phyloP scores from a whole-genome alignment of 2,329 filamentous ascomycete genomes.

The Cladophialophora bantiana region DNA sequence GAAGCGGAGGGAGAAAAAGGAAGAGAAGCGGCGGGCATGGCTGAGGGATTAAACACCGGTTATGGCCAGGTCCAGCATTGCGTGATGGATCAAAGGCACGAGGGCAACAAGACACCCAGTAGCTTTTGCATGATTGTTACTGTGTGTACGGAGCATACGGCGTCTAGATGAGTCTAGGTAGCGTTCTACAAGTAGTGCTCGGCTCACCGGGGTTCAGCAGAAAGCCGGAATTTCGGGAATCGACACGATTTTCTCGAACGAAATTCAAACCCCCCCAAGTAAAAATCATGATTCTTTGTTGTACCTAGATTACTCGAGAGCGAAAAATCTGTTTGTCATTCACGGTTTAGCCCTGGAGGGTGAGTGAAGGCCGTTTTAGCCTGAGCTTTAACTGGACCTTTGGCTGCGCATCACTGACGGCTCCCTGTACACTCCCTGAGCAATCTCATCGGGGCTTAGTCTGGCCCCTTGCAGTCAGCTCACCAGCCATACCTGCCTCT shows the following conservation, averaged over 20 bases:
- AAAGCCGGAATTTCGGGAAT: slow-evolving; percentile 12
- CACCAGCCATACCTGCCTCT: too few species aligned
- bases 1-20: slow-evolving; percentile 86
- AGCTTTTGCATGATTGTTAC: neutral
- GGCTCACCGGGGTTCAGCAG: neutral
- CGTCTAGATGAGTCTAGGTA: neutral
- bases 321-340: slow-evolving; percentile 24
- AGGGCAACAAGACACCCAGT: neutral
- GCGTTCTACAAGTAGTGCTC: neutral
- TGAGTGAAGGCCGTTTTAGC: slow-evolving; percentile 27
- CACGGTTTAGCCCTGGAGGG: slow-evolving; percentile 26
- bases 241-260: neutral
- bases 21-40: slow-evolving; percentile 94
- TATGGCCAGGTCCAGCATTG: neutral
- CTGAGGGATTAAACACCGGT: slow-evolving; percentile 71
- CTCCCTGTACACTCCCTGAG: too few species aligned
- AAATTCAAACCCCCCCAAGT: slow-evolving; percentile 1
- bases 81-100: too few species aligned
- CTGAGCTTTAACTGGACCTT: slow-evolving; percentile 25
- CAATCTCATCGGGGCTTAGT: too few species aligned
- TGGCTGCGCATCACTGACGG: slow-evolving; percentile 25
- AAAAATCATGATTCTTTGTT: neutral
- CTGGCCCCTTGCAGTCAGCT: too few species aligned
- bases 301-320: slow-evolving; percentile 24
- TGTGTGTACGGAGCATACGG: neutral